Evolutionary conservation across 495 filamentous ascomycete genomes (phyloP).

Genomic region (Terfezia claveryi): DNA sequence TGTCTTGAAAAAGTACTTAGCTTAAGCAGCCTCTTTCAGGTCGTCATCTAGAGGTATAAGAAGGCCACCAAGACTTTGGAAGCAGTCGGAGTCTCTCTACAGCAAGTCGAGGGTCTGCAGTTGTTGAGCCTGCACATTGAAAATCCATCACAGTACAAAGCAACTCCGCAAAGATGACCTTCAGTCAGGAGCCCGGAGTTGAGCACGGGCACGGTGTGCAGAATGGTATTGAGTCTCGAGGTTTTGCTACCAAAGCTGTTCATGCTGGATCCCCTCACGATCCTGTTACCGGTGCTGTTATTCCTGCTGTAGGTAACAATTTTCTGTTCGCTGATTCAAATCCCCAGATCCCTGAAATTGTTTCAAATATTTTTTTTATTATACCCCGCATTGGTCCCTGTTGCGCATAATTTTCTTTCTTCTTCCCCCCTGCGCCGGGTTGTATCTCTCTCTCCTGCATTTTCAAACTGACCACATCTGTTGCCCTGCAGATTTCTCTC

Average conservation of each 20-base stretch:
- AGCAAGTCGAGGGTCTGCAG: no score
- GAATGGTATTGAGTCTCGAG: background rate
- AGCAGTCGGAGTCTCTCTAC: no score
- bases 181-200: no score
- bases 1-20: no score
- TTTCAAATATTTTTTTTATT: background rate
- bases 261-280: constrained; percentile 84
- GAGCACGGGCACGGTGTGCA: background rate
- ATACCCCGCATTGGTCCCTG: background rate
- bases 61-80: no score
- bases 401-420: background rate
- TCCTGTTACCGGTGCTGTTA: constrained; percentile 78
- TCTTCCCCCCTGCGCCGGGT: background rate
- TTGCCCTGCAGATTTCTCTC: constrained; percentile 48
- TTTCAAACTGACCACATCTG: background rate
- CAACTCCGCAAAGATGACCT: no score
- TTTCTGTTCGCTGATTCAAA: background rate
- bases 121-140: no score
- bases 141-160: no score
- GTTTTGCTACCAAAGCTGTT: constrained; percentile 79
- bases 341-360: background rate
- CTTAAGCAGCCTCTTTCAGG: no score
- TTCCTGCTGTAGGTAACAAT: constrained; percentile 41
- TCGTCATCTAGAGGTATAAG: no score
- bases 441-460: background rate